Conservation (phyloP, 768 basidiomycete genomes). For the Leccinum uliginosum region DNA sequence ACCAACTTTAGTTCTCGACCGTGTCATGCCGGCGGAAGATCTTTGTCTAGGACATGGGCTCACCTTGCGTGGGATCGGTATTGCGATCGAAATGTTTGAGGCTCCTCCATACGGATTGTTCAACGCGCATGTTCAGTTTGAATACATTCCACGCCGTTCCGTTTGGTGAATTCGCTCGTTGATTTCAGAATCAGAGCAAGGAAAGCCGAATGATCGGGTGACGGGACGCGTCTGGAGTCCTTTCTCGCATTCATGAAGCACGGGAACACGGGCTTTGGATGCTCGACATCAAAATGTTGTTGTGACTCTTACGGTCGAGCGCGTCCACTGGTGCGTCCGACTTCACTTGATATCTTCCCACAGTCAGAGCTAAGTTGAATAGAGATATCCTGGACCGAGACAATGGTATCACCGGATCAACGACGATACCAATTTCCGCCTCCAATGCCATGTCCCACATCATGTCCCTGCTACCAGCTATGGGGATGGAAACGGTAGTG, state of each 20-base stretch:
- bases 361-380: conserved; percentile 43
- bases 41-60: neutral
- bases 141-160: too few species aligned
- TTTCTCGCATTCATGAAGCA: neutral
- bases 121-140: too few species aligned
- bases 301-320: too few species aligned
- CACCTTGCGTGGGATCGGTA: neutral
- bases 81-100: too few species aligned
- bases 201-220: too few species aligned
- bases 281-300: neutral
- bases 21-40: neutral
- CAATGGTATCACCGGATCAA: conserved; percentile 25
- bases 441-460: conserved; percentile 37
- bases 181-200: too few species aligned
- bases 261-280: neutral
- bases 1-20: neutral
- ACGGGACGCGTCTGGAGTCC: neutral
- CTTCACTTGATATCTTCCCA: neutral
- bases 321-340: neutral
- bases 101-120: too few species aligned
- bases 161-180: too few species aligned
- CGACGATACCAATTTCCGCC: conserved; percentile 31
- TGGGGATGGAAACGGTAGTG: conserved; percentile 48
- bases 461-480: conserved; percentile 36
- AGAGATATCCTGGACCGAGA: conserved; percentile 33